Conservation (phyloP, 2,329 filamentous ascomycete species). For the Pseudogymnoascus sp. region DNA sequence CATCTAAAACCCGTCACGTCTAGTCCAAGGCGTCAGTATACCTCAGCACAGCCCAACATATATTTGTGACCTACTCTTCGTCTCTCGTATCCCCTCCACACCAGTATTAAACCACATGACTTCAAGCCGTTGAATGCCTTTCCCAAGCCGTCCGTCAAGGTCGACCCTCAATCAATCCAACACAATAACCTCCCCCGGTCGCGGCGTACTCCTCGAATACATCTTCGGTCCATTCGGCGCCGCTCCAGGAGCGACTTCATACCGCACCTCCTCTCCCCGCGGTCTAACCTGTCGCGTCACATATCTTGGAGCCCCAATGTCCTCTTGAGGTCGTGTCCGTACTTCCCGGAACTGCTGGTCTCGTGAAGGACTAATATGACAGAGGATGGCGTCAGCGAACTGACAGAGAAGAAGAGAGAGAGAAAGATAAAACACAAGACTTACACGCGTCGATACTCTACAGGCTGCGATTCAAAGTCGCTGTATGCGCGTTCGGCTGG, state of each 20-base stretch:
- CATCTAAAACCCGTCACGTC: neutral
- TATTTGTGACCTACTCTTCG: neutral
- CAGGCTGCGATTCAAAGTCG: neutral
- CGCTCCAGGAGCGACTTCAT: neutral
- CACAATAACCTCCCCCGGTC: constrained; percentile 7
- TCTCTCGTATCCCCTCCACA: neutral
- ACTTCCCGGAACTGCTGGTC: neutral
- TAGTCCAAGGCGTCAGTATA: neutral
- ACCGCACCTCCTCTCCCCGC: neutral
- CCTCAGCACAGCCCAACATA: neutral
- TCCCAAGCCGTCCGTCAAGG: neutral
- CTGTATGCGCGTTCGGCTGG: neutral
- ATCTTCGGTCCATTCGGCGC: neutral
- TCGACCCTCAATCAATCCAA: neutral
- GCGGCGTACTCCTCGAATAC: neutral
- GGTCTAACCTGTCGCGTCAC: neutral
- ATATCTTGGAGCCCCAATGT: neutral
- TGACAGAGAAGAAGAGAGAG: neutral
- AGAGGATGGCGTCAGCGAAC: neutral
- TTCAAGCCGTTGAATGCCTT: neutral
- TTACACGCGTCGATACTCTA: constrained; percentile 1
- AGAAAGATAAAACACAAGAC: neutral
- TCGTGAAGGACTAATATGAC: neutral
- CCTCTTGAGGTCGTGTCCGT: neutral
- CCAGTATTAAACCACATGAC: neutral